Evolutionary conservation across 331 rosid genomes (phyloP), one percentile per base, ranked within the genome.

Genomic region (Spiraea crenata): DNA sequence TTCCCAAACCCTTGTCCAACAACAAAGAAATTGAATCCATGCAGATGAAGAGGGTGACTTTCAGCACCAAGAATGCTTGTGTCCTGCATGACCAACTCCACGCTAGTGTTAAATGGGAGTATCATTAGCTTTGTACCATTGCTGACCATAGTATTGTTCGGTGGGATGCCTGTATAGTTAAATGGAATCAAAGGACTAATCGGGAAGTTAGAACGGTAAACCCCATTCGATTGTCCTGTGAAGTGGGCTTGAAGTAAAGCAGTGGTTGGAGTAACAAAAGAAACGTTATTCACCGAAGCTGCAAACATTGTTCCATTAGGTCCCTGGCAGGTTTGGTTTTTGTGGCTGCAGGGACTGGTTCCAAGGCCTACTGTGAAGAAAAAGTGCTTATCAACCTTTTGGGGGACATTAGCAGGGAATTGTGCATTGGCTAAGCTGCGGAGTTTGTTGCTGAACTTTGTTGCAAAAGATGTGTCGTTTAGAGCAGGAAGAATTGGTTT

Each of bases 1-100:
- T 85, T 85, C 1, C 89, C 86, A 52, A 85, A 85, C 10, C 82
- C 86, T 79, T 57, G 79, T 20, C 89, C 84, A 44, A 82, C 80
- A 4, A 84, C 80, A 51, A 84, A 84, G 74, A 82, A 82, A 59
- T 82, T 82, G 47, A 65, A 81, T 5, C 86, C 88, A 79, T 81
- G 86, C 56, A 81, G 65, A 51, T 78, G 88, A 9, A 84, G 73
- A 66, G 82, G 86, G 63, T 85, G 81, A 35, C 84, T 79, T 46
- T 79, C 77, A 6, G 64, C 67, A 8, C 78, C 79, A 16, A 85
- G 67, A 15, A 85, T 79, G 60, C 82, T 79, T 0, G 89, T 85
- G 69, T 72, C 89, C 56, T 85, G 89, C 79, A 85, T 3, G 9
- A 85, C 48, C 31, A 79, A 48, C 82, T 80, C 87, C 42, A 77